Percentiles rank a stretch among this genome's conserved stretches.
Conservation (phyloP, 176 grass and related monocot genomes). For the Pontederia paniculata region DNA sequence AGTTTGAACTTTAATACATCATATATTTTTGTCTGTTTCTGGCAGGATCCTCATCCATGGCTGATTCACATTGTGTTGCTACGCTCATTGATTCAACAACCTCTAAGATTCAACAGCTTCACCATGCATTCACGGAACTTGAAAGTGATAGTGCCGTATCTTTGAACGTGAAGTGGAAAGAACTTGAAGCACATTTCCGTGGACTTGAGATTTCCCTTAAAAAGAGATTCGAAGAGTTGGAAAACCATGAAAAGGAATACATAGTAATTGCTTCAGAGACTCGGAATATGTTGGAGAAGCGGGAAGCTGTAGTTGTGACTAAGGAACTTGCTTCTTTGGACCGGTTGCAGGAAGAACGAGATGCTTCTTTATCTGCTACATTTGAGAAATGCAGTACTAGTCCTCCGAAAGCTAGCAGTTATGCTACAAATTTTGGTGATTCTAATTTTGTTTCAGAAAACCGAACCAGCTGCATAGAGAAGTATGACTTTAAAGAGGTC, state of each 20-base stretch:
- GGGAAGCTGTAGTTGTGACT: conserved; percentile 49
- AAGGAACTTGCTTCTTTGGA: conserved; percentile 77
- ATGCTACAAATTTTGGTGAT: conserved; percentile 2
- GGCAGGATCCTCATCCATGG: conserved; percentile 25
- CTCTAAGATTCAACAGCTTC: conserved; percentile 72
- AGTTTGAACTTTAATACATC: too few species aligned
- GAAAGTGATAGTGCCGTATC: conserved; percentile 55
- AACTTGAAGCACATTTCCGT: conserved; percentile 87
- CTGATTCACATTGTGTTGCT: conserved; percentile 39
- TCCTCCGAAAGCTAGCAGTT: conserved; percentile 4
- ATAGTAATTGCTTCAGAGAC: conserved; percentile 26
- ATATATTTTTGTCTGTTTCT: not conserved
- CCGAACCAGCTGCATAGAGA: not conserved
- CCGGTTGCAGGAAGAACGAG: conserved; percentile 61
- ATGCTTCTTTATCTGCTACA: conserved; percentile 53
- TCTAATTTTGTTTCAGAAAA: not conserved
- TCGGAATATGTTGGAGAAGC: conserved; percentile 48
- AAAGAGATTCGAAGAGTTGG: conserved; percentile 54
- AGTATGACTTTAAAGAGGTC: conserved; percentile 22
- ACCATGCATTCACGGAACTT: conserved; percentile 68
- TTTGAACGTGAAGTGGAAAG: conserved; percentile 86
- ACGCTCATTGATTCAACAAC: conserved; percentile 82
- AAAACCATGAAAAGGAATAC: conserved; percentile 67
- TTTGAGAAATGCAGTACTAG: conserved; percentile 41
- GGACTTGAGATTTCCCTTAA: conserved; percentile 76